Base-by-base conservation (phyloP, 2,329 filamentous ascomycete species). In the Penicillium corylophilum region DNA sequence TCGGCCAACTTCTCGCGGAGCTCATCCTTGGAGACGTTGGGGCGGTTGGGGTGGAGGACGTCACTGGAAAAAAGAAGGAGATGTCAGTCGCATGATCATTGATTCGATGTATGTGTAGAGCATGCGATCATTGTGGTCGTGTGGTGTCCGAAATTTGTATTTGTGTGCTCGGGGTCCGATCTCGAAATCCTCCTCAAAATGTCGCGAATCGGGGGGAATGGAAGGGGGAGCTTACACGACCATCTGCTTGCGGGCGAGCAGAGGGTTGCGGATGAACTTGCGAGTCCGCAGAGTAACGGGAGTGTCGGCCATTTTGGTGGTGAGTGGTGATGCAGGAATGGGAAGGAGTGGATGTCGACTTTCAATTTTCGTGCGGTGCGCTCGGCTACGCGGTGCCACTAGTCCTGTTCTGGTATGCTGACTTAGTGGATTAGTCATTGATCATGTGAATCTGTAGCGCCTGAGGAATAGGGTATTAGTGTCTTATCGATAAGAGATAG, bases 261-360 rank as follows among this genome's bases (percentile, higher is more conserved):
- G 90, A 79, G 94, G 90, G 87, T 99, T 99, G 84, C 92, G 90
- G 82, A 97, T 95, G 89, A 99, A 99, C 85, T 97, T 97, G 89
- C 94, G 93, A 81, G 94, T 99, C 83, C 94, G 86, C 82, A 92
- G 81, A 73, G 88, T 91, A 76, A 91, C 87, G 75, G 87, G 73
- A 69, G 74, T 79, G 76, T 90, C 87, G 81, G 92, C 89, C 93
- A 96, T 95, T 82, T 80, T 80, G 79, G 73, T 73, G 78, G 64
- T 65, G 60, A 54, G 60, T 59, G 53, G 56, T 59, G 60, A 59
- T 63, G 54, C 59, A 56, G 54, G 51, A 54, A 54, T 50, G 47
- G 53, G 49, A 59, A 54, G 49, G 46, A 52, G 56, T 59, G 61
- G 57, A 57, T 57, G 54, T 63, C 59, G 58, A 66, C 66, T 65